Percentiles rank a stretch among this genome's conserved stretches.
Evolutionary conservation across 176 grass and related monocot species (phyloP).

Genomic region (Triticum urartu): DNA sequence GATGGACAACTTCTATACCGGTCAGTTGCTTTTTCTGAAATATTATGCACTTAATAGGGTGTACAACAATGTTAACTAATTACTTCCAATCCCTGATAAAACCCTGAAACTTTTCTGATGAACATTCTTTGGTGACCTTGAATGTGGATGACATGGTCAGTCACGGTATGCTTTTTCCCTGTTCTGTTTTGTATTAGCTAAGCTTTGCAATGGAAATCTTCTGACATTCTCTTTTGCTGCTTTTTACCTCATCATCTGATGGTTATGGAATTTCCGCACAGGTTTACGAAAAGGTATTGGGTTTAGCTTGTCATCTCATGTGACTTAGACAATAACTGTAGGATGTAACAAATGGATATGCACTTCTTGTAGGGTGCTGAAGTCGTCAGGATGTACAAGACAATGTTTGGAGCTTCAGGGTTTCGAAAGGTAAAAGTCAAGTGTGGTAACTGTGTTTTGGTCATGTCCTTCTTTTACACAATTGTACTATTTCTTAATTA

Average conservation of each 20-base stretch:
- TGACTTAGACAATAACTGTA: not conserved
- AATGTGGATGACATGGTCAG: conserved; percentile 33
- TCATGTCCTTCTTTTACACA: not conserved
- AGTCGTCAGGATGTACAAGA: conserved; percentile 99
- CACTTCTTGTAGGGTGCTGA: conserved; percentile 84
- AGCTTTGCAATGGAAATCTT: conserved; percentile 20
- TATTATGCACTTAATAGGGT: conserved; percentile 14
- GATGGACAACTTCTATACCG: conserved; percentile 99
- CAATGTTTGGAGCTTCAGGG: conserved; percentile 86
- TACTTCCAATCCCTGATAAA: conserved; percentile 2
- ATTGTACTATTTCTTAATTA: not conserved
- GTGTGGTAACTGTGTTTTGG: not conserved
- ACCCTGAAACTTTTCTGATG: conserved; percentile 26
- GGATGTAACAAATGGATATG: conserved; percentile 24
- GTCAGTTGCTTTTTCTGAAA: conserved; percentile 41
- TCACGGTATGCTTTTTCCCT: conserved; percentile 59
- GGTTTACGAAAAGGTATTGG: conserved; percentile 96
- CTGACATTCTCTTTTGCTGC: conserved; percentile 27
- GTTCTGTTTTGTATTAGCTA: conserved; percentile 10
- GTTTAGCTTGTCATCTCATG: conserved; percentile 18
- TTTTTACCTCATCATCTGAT: conserved; percentile 36
- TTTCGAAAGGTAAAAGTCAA: conserved; percentile 74
- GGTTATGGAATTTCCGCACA: conserved; percentile 38
- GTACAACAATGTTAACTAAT: conserved; percentile 7
- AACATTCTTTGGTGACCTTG: conserved; percentile 29